Evolutionary conservation across 2,329 filamentous ascomycete genomes (phyloP), one percentile per base, ranked within the genome.

Genomic region (Aspergillus quadrilineatus): DNA sequence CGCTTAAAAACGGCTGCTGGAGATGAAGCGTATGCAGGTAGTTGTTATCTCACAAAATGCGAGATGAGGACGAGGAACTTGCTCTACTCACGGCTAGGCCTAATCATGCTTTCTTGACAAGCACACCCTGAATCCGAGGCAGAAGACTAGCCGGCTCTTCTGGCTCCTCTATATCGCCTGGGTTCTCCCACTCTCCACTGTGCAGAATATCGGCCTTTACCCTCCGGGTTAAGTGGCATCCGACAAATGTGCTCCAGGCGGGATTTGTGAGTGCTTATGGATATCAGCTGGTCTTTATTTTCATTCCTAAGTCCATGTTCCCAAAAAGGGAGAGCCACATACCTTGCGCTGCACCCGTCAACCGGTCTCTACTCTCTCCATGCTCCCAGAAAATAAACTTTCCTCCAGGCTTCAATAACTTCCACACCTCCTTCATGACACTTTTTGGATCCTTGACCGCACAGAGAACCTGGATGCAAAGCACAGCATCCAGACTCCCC

Each of bases 341-440:
- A 64, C 65, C 61, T 64, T 67, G 65, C 46, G 39, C 65, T 28
- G 61, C 43, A 34, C 53, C 56, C 4, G 75, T 77, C 17, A 71
- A 26, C 37, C 17, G 22, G n/a, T 66, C 39, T 36, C 44, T 41
- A 47, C 57, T 67, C 39, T 42, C 45, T 15, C 52, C 58, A 55
- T 80, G 78, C 59, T 80, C 78, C 74, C 77, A 79, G 53, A 80
- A 79, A 28, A 80, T 67, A 56, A 80, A 75, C 44, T 69, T 73
- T 10, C 77, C 77, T 1, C 77, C 77, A 0, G 77, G 78, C 58
- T 75, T 80, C 42, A 80, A 60, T 29, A 80, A 60, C 50, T 70
- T 71, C 59, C 74, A 76, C n/a, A 79, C 55, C 48, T 55, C 60
- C n/a, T 52, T 59, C 56, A 64, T 64, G 28, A 67, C 63, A 5